Base-by-base conservation (phyloP, 2,329 filamentous ascomycete species). In the Eutypella sp. region DNA sequence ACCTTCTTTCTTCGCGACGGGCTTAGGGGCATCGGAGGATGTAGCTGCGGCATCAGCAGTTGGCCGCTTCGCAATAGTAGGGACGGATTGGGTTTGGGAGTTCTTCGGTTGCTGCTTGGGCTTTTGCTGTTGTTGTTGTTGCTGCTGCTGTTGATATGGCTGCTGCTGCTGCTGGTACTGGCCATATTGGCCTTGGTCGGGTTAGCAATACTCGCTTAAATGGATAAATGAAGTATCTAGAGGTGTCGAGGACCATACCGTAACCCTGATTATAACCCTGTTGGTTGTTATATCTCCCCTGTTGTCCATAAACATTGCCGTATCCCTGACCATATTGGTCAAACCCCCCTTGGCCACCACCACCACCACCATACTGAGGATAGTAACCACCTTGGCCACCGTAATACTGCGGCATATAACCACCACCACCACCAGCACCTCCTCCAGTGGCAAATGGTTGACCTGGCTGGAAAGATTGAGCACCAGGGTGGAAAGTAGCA, bases 361-460 rank as follows among this genome's bases (percentile, higher is more conserved):
- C 75, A 54, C 47, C 57, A 50, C 65, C 66, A 46, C 69, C 75
- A 54, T 84, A 81, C 57, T 81, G 78, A 44, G 75, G 72, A 56
- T 84, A 85, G 46, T 71, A 71, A 41, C 63, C n/a, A n/a, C n/a
- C 65, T 47, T 71, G 67, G 37, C 63, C 63, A 29, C 64, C 67
- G 57, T 80, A 79, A 51, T 80, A 77, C 55, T 81, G 78, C 36
- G 70, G 72, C 40, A 71, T 70, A 56, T 76, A 84, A 53, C 72
- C 78, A 50, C 81, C 74, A 44, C 72, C 78, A 51, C 81, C 74
- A 45, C 73, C 81, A 58, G 77, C 90, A 49, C 71, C 69, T 65
- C 90, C 86, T 41, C 85, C 85, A 8, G 87, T 87, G 46, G 84
- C 79, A 66, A 91, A 92, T 19, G 78, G 67, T 51, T 81, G 72